These are phyloP conservation scores for Aspergillus fumigatiaffinis DNA, from an alignment of 2,329 filamentous ascomycete genomes.

Conservation along the genomic window DNA sequence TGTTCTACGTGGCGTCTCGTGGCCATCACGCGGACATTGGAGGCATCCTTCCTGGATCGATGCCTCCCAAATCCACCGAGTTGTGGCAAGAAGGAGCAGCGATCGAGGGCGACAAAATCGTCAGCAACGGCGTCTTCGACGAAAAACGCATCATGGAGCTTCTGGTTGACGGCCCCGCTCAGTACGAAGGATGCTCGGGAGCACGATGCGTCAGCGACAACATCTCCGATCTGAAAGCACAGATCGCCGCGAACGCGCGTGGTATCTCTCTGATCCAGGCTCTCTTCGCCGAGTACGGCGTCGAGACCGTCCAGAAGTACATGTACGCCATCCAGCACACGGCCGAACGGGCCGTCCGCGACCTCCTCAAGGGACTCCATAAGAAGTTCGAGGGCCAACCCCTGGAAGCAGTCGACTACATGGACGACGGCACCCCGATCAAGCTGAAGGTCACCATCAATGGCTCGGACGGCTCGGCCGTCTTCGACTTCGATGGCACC, in stretches of 20 bases:
- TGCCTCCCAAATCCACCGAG: conserved; percentile 60
- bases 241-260: conserved; percentile 82
- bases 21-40: conserved; percentile 84
- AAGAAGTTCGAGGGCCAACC: conserved; percentile 65
- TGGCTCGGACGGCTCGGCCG: conserved; percentile 66
- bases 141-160: conserved; percentile 70
- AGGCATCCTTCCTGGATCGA: conserved; percentile 74
- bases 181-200: conserved; percentile 71
- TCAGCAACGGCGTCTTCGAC: conserved; percentile 72
- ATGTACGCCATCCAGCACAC: conserved; percentile 81
- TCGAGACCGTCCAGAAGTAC: conserved; percentile 74
- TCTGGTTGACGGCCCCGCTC: conserved; percentile 68
- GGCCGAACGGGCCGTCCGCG: conserved; percentile 70
- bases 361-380: conserved; percentile 68
- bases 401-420: conserved; percentile 73
- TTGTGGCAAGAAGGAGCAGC: conserved; percentile 48
- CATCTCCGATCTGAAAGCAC: conserved; percentile 79
- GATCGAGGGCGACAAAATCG: conserved; percentile 56
- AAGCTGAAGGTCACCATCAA: conserved; percentile 71
- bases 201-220: conserved; percentile 79
- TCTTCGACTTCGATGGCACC: conserved; percentile 75
- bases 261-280: conserved; percentile 73
- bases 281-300: conserved; percentile 73
- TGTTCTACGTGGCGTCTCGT: conserved; percentile 77
- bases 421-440: conserved; percentile 83